Conservation (phyloP, 805 yeast genomes). For the Ogataea ganodermae region DNA sequence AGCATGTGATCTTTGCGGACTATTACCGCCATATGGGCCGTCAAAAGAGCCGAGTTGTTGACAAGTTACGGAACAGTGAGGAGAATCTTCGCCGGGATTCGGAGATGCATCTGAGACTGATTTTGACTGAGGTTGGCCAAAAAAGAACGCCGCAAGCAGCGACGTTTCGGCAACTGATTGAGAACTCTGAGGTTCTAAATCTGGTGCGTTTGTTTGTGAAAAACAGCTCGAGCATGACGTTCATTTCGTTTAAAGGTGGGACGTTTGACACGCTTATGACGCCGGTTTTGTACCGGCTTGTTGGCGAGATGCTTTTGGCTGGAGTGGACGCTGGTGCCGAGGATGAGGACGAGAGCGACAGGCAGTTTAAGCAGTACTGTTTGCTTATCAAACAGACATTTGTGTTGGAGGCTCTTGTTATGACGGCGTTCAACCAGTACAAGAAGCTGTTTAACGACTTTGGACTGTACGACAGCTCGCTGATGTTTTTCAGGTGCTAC, state of each 20-base stretch:
- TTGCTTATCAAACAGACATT: conserved; percentile 28
- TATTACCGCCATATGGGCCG: conserved; percentile 17
- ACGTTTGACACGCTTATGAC: conserved; percentile 27
- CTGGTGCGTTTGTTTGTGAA: conserved; percentile 30
- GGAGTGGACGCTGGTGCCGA: conserved; percentile 6
- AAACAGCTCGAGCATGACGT: conserved; percentile 20
- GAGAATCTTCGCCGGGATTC: not conserved
- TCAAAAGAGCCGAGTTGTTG: conserved; percentile 26
- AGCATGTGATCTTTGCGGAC: conserved; percentile 32
- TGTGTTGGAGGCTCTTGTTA: conserved; percentile 28
- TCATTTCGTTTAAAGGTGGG: conserved; percentile 26
- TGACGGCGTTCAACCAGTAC: conserved; percentile 30
- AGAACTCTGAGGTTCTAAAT: conserved; percentile 21
- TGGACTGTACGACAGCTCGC: conserved; percentile 31
- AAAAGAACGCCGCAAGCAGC: not conserved
- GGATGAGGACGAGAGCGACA: conserved; percentile 7
- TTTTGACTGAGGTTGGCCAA: conserved; percentile 23
- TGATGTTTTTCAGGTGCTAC: conserved; percentile 24
- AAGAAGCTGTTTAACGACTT: conserved; percentile 27
- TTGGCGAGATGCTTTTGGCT: conserved; percentile 27
- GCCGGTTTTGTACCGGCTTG: conserved; percentile 28
- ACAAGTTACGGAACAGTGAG: conserved; percentile 20
- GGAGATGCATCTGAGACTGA: conserved; percentile 15
- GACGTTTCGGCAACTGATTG: conserved; percentile 24
- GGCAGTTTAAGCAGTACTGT: conserved; percentile 21